phyloP scores from a whole-genome alignment of 2,329 filamentous ascomycete genomes.

The Colletotrichum cuscutae region DNA sequence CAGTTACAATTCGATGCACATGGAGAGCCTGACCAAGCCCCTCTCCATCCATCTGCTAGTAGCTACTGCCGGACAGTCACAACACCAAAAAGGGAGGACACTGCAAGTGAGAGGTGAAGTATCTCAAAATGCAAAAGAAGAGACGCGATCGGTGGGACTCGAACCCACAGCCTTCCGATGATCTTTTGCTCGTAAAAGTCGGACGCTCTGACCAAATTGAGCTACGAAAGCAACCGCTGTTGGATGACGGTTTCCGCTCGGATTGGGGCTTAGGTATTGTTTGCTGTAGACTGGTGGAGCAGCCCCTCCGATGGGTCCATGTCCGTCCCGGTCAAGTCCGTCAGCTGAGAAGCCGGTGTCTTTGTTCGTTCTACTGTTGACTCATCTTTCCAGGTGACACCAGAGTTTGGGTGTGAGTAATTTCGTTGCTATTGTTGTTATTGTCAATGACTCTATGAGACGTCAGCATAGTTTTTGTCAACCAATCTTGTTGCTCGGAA shows the following conservation, averaged over 20 bases:
- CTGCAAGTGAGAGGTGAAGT: not conserved
- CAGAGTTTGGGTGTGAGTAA: not conserved
- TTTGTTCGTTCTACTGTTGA: not conserved
- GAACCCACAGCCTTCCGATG: slow-evolving; percentile 22
- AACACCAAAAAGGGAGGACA: not conserved
- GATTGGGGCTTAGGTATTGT: slow-evolving; percentile 5
- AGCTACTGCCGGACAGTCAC: not conserved
- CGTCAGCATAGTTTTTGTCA: not conserved
- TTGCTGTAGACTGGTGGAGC: not conserved
- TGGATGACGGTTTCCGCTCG: not conserved
- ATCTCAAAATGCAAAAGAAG: not conserved
- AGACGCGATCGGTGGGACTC: slow-evolving; percentile 14
- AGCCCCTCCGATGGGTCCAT: not conserved
- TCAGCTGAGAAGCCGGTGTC: not conserved
- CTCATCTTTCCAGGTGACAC: not conserved
- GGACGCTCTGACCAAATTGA: slow-evolving; percentile 24
- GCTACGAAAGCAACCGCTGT: slow-evolving; percentile 5
- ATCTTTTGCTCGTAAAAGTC: slow-evolving; percentile 12
- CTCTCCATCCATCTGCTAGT: too few species aligned
- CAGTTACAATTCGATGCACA: too few species aligned
- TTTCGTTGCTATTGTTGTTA: not conserved
- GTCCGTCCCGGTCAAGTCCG: not conserved
- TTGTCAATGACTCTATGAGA: not conserved
- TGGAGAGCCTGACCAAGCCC: too few species aligned
- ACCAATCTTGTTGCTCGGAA: not conserved